Evolutionary conservation across 2,329 filamentous ascomycete genomes (phyloP).

Genomic region (Pseudodiploospora longispora): DNA sequence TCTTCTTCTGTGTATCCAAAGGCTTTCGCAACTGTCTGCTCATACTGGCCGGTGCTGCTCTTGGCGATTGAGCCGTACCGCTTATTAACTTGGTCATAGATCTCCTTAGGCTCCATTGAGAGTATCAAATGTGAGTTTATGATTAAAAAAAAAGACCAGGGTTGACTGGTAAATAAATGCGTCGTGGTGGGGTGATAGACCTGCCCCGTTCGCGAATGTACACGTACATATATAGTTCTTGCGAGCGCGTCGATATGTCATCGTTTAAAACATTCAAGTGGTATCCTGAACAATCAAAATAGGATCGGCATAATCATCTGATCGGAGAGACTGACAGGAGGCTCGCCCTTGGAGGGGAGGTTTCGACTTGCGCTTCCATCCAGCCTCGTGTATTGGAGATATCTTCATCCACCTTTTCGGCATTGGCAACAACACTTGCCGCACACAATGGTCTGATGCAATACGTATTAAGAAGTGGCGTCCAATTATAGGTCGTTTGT

Average conservation of each 20-base stretch:
- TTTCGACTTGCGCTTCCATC: too few relatives aligned
- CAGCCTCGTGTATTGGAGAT: too few relatives aligned
- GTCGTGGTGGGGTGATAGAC: too few relatives aligned
- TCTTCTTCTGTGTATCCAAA: conserved; percentile 46
- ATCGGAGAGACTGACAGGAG: too few relatives aligned
- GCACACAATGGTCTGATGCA: too few relatives aligned
- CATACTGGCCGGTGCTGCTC: conserved; percentile 23
- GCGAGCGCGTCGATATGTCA: conserved; percentile 4
- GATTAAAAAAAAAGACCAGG: conserved; percentile 1
- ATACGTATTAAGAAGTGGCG: too few relatives aligned
- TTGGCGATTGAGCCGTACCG: conserved; percentile 26
- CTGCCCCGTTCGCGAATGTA: too few relatives aligned
- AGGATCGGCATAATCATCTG: too few relatives aligned
- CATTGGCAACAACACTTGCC: too few relatives aligned
- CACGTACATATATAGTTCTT: background rate
- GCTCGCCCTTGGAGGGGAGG: too few relatives aligned
- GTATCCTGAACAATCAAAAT: conserved; percentile 1
- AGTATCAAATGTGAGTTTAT: background rate
- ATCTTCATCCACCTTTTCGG: too few relatives aligned
- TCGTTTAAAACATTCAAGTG: conserved; percentile 1
- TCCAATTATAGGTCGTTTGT: too few relatives aligned
- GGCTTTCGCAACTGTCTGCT: conserved; percentile 36
- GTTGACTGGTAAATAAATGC: conserved; percentile 1
- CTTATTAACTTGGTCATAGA: conserved; percentile 27
- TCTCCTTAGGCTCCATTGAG: conserved; percentile 20